These are phyloP conservation scores for Sporothrix schenckii DNA, from an alignment of 2,329 filamentous ascomycete species.

Conservation along the genomic window DNA sequence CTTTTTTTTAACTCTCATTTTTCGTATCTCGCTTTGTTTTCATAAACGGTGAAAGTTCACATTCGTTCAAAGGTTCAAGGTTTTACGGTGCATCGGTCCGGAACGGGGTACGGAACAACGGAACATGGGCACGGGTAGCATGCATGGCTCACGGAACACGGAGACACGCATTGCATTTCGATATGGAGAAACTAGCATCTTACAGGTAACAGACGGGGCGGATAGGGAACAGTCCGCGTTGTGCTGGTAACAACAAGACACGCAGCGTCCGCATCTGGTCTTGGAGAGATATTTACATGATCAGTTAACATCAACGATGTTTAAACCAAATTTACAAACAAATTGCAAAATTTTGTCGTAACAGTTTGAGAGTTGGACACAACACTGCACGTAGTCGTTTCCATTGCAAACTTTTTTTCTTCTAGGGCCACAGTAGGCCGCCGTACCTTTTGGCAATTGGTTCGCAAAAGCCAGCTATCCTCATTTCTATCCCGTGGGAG, in stretches of 20 bases:
- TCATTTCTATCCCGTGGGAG: not conserved
- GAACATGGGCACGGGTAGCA: not conserved
- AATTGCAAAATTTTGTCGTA: not conserved
- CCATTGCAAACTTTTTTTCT: too few species aligned
- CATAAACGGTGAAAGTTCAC: not conserved
- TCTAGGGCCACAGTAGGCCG: too few species aligned
- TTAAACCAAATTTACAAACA: not conserved
- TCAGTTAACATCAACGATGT: not conserved
- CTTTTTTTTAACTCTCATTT: not conserved
- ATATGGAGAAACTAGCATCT: not conserved
- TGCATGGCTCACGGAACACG: slow-evolving; percentile 20
- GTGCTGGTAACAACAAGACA: slow-evolving; percentile 23
- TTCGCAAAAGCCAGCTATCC: not conserved
- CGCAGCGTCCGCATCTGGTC: not conserved
- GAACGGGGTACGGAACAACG: not conserved
- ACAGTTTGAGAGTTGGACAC: too few species aligned
- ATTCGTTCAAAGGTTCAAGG: not conserved
- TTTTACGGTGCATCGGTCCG: slow-evolving; percentile 3
- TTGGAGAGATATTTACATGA: not conserved
- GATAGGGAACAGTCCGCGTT: slow-evolving; percentile 2
- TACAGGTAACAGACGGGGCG: not conserved
- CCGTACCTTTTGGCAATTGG: not conserved
- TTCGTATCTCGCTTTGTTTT: not conserved
- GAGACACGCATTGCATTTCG: not conserved
- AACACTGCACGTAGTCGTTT: not conserved